Base-by-base conservation (phyloP, 2,329 filamentous ascomycete species). In the Parastagonospora avenae region DNA sequence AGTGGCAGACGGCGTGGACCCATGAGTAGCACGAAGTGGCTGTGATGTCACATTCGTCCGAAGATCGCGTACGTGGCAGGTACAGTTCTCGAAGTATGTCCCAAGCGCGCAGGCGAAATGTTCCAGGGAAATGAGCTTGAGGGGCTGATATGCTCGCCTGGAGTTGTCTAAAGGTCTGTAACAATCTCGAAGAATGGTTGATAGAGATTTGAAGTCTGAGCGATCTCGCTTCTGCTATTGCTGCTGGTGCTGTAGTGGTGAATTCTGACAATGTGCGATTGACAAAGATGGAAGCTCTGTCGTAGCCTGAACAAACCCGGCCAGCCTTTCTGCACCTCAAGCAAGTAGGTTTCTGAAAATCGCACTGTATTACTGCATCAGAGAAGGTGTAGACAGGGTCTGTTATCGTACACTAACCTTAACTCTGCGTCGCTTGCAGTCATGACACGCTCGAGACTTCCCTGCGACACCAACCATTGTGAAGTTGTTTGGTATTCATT, bases 391-490 rank as follows among this genome's bases (percentile, higher is more conserved):
- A 24, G 19, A 24, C 19, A 24, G 19, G 19, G 19, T 3, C 5
- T 24, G 19, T 8, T 15, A n/a, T n/a, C n/a, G n/a, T n/a, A 37
- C 32, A 37, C 35, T 37, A 9, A 37, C 35, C 35, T 37, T 54
- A 4, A 54, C 47, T 28, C 51, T 41, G 10, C 51, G 41, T 35
- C 42, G 44, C 35, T 54, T 54, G 35, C 51, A 54, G 31, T 49
- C 37, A 24, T 47, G 16, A 35, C 46, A 54, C 16, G 46, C 51
- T 42, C 49, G 49, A 8, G 45, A 48, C 39, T 53, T 53, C n/a
- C 50, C 50, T 6, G 50, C 50, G 33, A 53, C 46, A 24, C 50
- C 50, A 32, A 53, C 50, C 50, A 53, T 53, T 8, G 8, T 19
- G 6, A 9, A 16, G 7, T 8, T n/a, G 1, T 9, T 16, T 3